These are phyloP conservation scores for Yamadazyma tumulicola DNA, from an alignment of 805 yeast species.

Conservation along the genomic window DNA sequence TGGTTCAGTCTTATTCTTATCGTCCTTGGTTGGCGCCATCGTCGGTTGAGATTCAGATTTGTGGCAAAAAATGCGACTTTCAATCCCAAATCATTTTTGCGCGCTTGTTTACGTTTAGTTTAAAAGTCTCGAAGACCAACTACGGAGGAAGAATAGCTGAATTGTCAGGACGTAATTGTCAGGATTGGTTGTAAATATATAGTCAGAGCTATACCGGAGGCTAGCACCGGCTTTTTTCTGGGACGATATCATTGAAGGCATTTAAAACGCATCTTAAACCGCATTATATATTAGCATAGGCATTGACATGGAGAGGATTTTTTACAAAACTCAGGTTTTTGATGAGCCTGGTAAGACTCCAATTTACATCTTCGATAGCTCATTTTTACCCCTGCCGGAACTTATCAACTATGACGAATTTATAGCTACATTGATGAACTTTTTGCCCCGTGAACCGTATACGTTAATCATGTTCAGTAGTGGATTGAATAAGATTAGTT, in stretches of 20 bases:
- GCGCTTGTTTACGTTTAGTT: no score
- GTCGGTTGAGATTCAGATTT: not conserved
- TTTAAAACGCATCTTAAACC: no score
- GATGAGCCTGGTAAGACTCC: constrained; percentile 41
- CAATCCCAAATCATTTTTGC: no score
- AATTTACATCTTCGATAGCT: constrained; percentile 77
- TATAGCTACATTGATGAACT: constrained; percentile 51
- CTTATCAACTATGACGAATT: constrained; percentile 44
- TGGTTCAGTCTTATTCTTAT: constrained; percentile 1
- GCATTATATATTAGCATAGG: no score
- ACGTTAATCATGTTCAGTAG: constrained; percentile 76
- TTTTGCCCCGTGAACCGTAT: constrained; percentile 61
- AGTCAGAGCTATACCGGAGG: no score
- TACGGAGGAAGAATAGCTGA: no score
- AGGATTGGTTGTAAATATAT: no score
- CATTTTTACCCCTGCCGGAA: constrained; percentile 66
- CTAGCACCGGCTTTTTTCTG: no score
- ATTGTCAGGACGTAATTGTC: no score
- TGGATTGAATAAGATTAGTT: constrained; percentile 62
- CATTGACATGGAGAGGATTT: constrained; percentile 14
- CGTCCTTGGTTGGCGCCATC: constrained; percentile 38
- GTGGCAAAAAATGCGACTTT: no score
- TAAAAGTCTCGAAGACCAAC: no score
- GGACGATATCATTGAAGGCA: no score
- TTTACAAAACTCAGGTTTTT: constrained; percentile 7